Conservation (phyloP, 305 asterid species). For the Fraxinus xanthoxyloides region DNA sequence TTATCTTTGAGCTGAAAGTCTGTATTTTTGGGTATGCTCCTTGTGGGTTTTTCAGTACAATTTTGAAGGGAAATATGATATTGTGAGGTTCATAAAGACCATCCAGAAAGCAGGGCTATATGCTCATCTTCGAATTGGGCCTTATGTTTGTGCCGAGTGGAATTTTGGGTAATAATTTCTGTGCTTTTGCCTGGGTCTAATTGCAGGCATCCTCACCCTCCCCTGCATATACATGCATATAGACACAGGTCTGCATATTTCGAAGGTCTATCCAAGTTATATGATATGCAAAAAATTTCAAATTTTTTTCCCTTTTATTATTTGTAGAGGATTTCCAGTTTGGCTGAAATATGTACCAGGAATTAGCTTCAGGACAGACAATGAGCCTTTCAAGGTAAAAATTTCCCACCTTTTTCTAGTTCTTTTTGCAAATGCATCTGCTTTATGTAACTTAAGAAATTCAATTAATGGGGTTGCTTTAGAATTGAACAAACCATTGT, state of each 20-base stretch:
- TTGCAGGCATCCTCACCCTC: background rate
- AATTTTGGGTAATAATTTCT: constrained; percentile 70
- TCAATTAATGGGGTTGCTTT: constrained; percentile 6
- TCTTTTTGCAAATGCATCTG: background rate
- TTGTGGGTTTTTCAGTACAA: constrained; percentile 64
- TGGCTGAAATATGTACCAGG: constrained; percentile 94
- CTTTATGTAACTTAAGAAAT: background rate
- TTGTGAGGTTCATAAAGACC: constrained; percentile 84
- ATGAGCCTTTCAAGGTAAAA: constrained; percentile 90
- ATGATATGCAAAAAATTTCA: background rate
- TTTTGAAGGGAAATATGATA: constrained; percentile 88
- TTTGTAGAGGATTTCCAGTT: constrained; percentile 89
- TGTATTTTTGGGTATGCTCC: constrained; percentile 12
- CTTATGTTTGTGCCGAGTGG: constrained; percentile 98
- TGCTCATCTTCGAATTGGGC: constrained; percentile 90
- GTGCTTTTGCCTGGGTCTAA: constrained; percentile 30
- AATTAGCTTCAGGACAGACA: constrained; percentile 89
- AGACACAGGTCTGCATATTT: background rate
- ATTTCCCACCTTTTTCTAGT: background rate
- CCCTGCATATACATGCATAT: background rate
- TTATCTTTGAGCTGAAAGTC: constrained; percentile 20
- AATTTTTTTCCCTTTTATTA: background rate
- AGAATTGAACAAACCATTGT: background rate
- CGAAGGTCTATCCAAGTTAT: background rate
- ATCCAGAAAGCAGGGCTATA: constrained; percentile 86